Percentiles rank a stretch among this genome's conserved stretches.
phyloP scores from a whole-genome alignment of 2,329 filamentous ascomycete genomes.

The Nigrospora oryzae region DNA sequence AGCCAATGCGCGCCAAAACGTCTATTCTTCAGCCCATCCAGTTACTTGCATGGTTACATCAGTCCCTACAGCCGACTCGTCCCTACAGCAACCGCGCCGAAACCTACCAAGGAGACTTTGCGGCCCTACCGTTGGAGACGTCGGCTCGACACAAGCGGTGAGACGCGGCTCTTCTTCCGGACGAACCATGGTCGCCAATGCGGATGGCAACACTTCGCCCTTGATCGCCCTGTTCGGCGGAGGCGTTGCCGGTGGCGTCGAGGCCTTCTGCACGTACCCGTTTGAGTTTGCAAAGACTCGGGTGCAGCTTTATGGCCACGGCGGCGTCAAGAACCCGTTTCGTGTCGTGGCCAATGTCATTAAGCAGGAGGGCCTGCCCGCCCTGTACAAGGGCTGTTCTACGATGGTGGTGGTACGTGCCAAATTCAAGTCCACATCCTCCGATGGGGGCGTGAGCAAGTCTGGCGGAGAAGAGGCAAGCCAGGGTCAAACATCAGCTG shows the following conservation, averaged over 20 bases:
- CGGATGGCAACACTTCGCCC: constrained; percentile 14
- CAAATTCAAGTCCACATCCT: neutral
- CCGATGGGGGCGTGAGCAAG: no score
- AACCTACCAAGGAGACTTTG: no score
- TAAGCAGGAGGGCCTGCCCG: constrained; percentile 42
- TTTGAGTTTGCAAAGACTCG: constrained; percentile 58
- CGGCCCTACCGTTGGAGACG: no score
- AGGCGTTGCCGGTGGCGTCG: constrained; percentile 21
- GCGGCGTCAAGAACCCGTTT: constrained; percentile 42
- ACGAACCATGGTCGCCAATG: constrained; percentile 17
- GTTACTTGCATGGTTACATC: no score
- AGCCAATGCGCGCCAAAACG: no score
- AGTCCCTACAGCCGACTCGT: no score
- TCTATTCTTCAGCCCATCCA: no score
- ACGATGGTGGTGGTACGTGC: constrained; percentile 35
- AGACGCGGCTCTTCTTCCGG: no score
- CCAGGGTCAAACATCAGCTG: neutral
- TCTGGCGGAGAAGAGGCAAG: no score
- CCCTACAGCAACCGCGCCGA: no score
- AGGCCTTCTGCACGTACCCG: constrained; percentile 36
- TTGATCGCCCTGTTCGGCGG: constrained; percentile 18
- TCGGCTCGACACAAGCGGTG: no score
- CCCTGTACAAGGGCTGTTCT: constrained; percentile 50
- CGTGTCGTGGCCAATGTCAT: constrained; percentile 45
- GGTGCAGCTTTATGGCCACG: constrained; percentile 39